Conservation (phyloP, 192 early-diverging fungal species). For the Rhizoclosmatium sp. region DNA sequence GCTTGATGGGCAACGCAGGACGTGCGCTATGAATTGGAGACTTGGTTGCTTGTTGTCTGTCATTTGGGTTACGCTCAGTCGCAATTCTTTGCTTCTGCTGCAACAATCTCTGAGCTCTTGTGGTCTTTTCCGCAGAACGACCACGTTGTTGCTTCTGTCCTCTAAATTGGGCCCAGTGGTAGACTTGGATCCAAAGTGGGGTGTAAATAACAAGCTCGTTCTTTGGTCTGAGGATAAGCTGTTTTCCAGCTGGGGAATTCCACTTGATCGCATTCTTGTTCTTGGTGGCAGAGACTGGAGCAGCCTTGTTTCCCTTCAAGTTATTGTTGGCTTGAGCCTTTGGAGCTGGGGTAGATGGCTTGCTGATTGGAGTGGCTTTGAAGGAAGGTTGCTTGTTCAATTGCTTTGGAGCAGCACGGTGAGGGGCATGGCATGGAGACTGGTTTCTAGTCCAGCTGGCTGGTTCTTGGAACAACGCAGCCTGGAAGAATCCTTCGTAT, state of each 20-base stretch:
- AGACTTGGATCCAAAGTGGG: constrained; percentile 30
- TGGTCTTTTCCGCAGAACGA: constrained; percentile 29
- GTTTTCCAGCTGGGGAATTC: constrained; percentile 30
- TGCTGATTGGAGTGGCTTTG: neutral
- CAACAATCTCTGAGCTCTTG: constrained; percentile 7
- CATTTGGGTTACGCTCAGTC: constrained; percentile 1
- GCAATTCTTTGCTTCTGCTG: constrained; percentile 26
- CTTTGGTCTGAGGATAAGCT: constrained; percentile 34
- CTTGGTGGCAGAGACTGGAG: neutral
- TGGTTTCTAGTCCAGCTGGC: constrained; percentile 10
- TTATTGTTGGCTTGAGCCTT: neutral
- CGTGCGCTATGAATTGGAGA: neutral
- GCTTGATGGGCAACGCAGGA: neutral
- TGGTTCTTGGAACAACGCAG: constrained; percentile 18
- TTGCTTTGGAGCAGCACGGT: constrained; percentile 2
- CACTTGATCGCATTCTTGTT: constrained; percentile 22
- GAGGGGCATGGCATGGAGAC: neutral
- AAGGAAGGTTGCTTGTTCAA: constrained; percentile 15
- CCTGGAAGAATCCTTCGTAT: constrained; percentile 20
- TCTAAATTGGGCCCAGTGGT: neutral
- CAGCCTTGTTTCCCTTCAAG: neutral
- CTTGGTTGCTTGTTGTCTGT: neutral
- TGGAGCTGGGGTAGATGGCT: neutral
- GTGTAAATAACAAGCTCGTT: constrained; percentile 21
- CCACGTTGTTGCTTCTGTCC: neutral